Base-by-base conservation (phyloP, 1,284 basidiomycete species). In the Cystobasidium slooffiae region DNA sequence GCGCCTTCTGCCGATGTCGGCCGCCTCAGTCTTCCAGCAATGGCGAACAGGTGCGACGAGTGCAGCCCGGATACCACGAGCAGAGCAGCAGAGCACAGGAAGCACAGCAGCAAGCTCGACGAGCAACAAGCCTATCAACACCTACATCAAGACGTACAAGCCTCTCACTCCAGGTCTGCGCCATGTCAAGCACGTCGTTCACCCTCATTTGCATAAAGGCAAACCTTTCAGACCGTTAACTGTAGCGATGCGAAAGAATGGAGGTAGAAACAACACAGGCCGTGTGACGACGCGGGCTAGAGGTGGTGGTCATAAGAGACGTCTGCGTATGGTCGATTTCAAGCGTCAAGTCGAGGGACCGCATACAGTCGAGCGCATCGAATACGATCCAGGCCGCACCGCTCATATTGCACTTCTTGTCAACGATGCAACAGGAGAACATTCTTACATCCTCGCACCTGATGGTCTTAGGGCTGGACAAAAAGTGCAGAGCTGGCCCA, bases 381-480 rank as follows among this genome's bases (percentile, higher is more conserved):
- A 99, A 84, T 99, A 97, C 82, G 96, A 99, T 85, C 96, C 96
- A 0, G 92, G 92, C 43, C 87, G 96, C 64, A 92, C 90, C 55
- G 93, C 92, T 3, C 97, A 99, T 83, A 95, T 99, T 80, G 96
- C 96, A 0, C 87, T 99, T 68, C 81, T 98, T 77, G 86, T 87
- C 81, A 85, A 89, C 72, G 63, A 61, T 44, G 53, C 74, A 83
- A 88, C 79, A 9, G 66, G 76, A 39, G 78, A 79, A 14, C 65
- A 83, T 84, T 91, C 88, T 80, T 98, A 99, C 82, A 95, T 98
- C 79, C 85, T 98, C 63, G 94, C 96, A 0, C 90, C 92, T 0
- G 93, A 97, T 76, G 93, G 92, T 5, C 84, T 98, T 79, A 86
- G 92, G 43, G 91, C 92, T 0, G 97, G 97, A 7, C 91, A 96